Evolutionary conservation across 345 rosid species (phyloP), one percentile per base, ranked within the genome.

Genomic region (Ceriops tagal): DNA sequence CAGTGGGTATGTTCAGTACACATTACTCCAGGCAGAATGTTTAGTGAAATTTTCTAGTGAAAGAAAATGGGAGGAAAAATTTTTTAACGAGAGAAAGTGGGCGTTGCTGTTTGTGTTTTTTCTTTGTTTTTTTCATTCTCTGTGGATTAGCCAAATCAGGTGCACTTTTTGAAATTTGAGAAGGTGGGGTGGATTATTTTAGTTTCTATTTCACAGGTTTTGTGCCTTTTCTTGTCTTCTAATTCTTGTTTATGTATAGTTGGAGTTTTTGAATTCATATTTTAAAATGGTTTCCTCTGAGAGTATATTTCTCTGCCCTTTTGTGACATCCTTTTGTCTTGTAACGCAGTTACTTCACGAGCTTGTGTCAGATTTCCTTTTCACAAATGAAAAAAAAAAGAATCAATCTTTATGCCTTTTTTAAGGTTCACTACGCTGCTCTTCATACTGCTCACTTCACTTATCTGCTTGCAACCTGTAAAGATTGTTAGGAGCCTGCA

Each of bases 321-420:
- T 87, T 81, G 88, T 81, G 87, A 83, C 96, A 75, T 83, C 79
- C 68, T 87, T 83, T 92, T 91, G 96, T 87, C 90, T 67, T 84
- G 84, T 86, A 85, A 79, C 78, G 82, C 85, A 82, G 81, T 81
- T 82, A 34, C 82, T 80, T 90, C 96, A 92, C 92, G 96, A 90
- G 93, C 83, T 70, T 76, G 83, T 88, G 97, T 90, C 97, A 92
- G 98, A 81, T 76, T 52, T 68, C 46, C 61, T 64, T 75, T 75
- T 80, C 61, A 65, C 78, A 78, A 77, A 43, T 56, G 71, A 57
- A 35, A 61, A 43, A 56, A 49, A 47, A 56, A 49, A 53, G 70
- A 61, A 27, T 55, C 59, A 67, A 59, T 64, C 64, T 77, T 67
- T 73, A 47, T 62, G 58, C 73, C 5, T 63, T 30, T 75, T 71